Percentiles rank a stretch among this genome's conserved stretches.
phyloP scores from a whole-genome alignment of 805 yeast genomes.

The Phaffomyces opuntiae region DNA sequence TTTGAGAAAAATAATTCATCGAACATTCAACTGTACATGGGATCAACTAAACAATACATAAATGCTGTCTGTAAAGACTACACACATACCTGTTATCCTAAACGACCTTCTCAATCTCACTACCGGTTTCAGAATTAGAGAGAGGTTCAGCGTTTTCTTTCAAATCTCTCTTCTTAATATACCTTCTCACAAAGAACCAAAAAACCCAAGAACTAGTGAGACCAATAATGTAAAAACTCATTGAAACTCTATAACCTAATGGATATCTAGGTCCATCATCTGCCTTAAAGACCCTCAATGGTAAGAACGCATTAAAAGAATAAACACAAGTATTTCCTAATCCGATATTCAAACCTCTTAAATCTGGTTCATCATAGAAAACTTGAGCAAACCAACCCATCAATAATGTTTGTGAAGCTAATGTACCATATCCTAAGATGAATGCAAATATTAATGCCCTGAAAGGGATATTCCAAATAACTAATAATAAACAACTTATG shows the following conservation, averaged over 20 bases:
- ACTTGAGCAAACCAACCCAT: constrained; percentile 4
- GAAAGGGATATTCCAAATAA: not conserved
- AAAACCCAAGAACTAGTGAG: not conserved
- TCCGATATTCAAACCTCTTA: not conserved
- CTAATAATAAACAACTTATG: not conserved
- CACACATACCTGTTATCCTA: too few relatives aligned
- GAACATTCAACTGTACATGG: too few relatives aligned
- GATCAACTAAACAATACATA: too few relatives aligned
- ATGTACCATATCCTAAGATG: not conserved
- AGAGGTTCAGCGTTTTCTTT: not conserved
- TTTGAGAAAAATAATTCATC: too few relatives aligned
- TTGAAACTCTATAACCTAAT: not conserved
- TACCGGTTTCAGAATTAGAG: too few relatives aligned
- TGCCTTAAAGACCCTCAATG: not conserved
- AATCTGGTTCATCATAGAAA: not conserved
- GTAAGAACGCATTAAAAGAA: constrained; percentile 1
- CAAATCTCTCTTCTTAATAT: not conserved
- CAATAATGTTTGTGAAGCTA: not conserved
- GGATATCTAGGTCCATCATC: not conserved
- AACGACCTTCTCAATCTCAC: too few relatives aligned
- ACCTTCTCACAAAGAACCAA: not conserved
- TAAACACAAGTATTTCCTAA: not conserved
- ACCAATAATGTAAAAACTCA: not conserved
- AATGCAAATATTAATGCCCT: not conserved
- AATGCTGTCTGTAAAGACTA: too few relatives aligned